These are phyloP conservation scores for Trichoderma sp. DNA, from an alignment of 2,329 filamentous ascomycete genomes.

Conservation along the genomic window DNA sequence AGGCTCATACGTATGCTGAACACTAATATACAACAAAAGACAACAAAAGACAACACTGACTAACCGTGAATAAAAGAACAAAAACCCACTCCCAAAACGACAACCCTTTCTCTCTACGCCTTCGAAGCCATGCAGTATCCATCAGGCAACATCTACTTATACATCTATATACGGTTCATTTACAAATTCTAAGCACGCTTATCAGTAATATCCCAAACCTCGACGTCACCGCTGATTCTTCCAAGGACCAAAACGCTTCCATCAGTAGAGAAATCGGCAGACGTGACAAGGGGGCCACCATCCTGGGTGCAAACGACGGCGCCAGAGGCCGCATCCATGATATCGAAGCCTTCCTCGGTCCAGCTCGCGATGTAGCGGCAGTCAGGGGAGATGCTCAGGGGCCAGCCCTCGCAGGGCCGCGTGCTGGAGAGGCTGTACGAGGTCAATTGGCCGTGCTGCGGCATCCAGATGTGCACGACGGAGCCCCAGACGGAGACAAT, in stretches of 20 bases:
- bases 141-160: background rate
- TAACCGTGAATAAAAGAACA: background rate
- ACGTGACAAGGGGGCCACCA: conserved; percentile 33
- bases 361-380: conserved; percentile 39
- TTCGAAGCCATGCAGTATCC: background rate
- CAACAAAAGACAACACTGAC: background rate
- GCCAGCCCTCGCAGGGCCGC: conserved; percentile 41
- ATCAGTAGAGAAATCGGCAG: conserved; percentile 37
- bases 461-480: conserved; percentile 39
- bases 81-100: background rate
- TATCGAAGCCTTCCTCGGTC: conserved; percentile 43
- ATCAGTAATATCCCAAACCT: conserved; percentile 34
- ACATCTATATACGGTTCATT: background rate
- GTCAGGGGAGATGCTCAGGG: conserved; percentile 40
- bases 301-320: conserved; percentile 31
- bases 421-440: conserved; percentile 37
- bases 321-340: conserved; percentile 39
- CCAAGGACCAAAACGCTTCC: conserved; percentile 34
- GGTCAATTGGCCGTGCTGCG: conserved; percentile 33
- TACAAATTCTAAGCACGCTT: conserved; percentile 7
- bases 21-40: background rate
- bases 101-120: background rate
- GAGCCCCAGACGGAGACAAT: conserved; percentile 41
- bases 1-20: background rate
- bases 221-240: conserved; percentile 35